Conservation (phyloP, 805 yeast species). For the Dipodascus geniculatus region DNA sequence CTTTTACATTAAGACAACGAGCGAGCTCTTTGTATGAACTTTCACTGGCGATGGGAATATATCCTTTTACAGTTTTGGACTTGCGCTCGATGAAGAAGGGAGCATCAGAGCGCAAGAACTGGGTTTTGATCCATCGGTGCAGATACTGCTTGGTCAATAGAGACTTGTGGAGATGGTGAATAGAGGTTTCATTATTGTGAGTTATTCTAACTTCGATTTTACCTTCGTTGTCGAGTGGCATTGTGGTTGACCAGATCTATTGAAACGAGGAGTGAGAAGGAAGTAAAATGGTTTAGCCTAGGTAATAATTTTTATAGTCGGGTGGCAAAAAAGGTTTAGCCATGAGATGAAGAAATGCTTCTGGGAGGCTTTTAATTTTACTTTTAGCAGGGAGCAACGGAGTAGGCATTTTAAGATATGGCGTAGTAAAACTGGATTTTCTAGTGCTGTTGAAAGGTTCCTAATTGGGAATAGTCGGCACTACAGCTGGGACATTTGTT, state of each 20-base stretch:
- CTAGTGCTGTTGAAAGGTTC: no score
- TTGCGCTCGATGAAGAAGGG: neutral
- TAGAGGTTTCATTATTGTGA: neutral
- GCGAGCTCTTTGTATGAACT: neutral
- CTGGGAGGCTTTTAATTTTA: neutral
- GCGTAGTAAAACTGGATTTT: no score
- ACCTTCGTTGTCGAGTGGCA: neutral
- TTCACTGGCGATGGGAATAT: neutral
- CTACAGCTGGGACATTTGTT: no score
- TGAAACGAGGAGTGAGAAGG: neutral
- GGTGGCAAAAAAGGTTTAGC: constrained; percentile 1
- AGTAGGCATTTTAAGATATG: no score
- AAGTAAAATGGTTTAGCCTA: neutral
- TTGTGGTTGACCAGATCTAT: no score
- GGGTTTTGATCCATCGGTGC: neutral
- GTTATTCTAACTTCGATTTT: neutral
- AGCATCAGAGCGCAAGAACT: neutral
- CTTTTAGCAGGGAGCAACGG: no score
- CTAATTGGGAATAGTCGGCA: no score
- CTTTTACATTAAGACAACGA: neutral
- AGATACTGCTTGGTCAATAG: neutral
- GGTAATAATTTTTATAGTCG: neutral
- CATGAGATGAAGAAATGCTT: neutral
- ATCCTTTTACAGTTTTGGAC: neutral
- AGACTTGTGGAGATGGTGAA: neutral